Evolutionary conservation across 306 rosid genomes (phyloP).

Genomic region (Bauhinia variegata): DNA sequence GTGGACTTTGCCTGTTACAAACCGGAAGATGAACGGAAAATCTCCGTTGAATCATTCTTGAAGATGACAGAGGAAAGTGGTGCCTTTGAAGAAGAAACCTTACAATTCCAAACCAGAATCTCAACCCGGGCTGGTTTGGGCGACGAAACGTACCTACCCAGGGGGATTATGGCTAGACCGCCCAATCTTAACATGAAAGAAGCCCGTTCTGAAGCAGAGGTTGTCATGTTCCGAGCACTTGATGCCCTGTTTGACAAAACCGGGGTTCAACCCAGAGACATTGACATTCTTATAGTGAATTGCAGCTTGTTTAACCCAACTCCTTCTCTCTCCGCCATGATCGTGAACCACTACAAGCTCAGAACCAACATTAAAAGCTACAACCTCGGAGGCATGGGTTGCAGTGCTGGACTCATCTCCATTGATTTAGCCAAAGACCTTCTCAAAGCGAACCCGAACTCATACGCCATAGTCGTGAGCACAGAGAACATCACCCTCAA

Average conservation of each 20-base stretch:
- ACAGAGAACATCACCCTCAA: slow-evolving; percentile 79
- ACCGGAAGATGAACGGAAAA: slow-evolving; percentile 59
- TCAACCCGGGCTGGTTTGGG: slow-evolving; percentile 73
- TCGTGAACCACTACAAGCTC: slow-evolving; percentile 84
- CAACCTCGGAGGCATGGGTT: slow-evolving; percentile 94
- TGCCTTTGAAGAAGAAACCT: slow-evolving; percentile 50
- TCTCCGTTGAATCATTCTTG: slow-evolving; percentile 52
- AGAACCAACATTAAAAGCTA: slow-evolving; percentile 70
- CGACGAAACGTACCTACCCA: slow-evolving; percentile 62
- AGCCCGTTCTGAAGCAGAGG: slow-evolving; percentile 78
- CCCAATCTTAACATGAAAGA: slow-evolving; percentile 60
- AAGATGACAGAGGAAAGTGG: slow-evolving; percentile 68
- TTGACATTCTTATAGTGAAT: slow-evolving; percentile 80
- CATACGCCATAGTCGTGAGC: slow-evolving; percentile 78
- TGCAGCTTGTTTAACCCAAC: slow-evolving; percentile 88
- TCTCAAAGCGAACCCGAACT: slow-evolving; percentile 60
- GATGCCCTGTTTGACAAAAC: slow-evolving; percentile 68
- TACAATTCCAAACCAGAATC: slow-evolving; percentile 53
- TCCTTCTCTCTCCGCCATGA: slow-evolving; percentile 86
- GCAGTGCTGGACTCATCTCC: slow-evolving; percentile 85
- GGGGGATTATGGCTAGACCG: slow-evolving; percentile 61
- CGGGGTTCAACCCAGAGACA: slow-evolving; percentile 57
- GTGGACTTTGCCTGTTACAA: slow-evolving; percentile 86
- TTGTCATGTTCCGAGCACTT: slow-evolving; percentile 78
- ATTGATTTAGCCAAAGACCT: slow-evolving; percentile 76